phyloP scores from a whole-genome alignment of 2,329 filamentous ascomycete genomes.

The Curvularia eragrostidis region DNA sequence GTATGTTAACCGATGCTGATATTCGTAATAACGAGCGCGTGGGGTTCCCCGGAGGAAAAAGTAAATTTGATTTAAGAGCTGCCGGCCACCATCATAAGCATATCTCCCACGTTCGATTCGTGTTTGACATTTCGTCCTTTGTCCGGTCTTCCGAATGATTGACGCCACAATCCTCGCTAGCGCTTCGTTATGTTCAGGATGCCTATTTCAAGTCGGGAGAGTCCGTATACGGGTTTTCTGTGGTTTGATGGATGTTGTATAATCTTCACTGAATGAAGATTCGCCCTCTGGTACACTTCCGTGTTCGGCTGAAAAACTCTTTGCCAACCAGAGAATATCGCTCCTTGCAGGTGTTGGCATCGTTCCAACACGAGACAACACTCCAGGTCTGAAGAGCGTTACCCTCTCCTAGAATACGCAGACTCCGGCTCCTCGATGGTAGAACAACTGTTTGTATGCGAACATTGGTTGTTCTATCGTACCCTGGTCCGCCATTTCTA shows the following conservation, averaged over 20 bases:
- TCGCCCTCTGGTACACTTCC: neutral
- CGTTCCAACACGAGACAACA: neutral
- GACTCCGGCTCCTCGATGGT: neutral
- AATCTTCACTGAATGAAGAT: neutral
- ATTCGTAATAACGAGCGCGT: constrained; percentile 6
- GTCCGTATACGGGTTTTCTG: neutral
- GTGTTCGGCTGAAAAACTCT: neutral
- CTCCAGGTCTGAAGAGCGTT: neutral
- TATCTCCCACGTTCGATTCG: neutral
- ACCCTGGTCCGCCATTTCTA: neutral
- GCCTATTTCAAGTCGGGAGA: neutral
- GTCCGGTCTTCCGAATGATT: neutral
- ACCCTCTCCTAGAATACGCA: neutral
- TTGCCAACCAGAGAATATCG: neutral
- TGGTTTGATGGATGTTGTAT: neutral
- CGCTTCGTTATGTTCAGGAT: constrained; percentile 4
- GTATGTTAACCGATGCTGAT: constrained; percentile 15
- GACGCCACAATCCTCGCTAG: constrained; percentile 1
- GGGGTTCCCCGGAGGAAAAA: neutral
- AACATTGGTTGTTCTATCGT: neutral
- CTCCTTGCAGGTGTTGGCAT: neutral
- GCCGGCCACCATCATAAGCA: neutral
- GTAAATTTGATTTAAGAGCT: constrained; percentile 12
- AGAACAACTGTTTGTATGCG: neutral
- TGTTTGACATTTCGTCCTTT: neutral